Evolutionary conservation across 305 asterid species (phyloP).

Genomic region (Fraxinus sp.): DNA sequence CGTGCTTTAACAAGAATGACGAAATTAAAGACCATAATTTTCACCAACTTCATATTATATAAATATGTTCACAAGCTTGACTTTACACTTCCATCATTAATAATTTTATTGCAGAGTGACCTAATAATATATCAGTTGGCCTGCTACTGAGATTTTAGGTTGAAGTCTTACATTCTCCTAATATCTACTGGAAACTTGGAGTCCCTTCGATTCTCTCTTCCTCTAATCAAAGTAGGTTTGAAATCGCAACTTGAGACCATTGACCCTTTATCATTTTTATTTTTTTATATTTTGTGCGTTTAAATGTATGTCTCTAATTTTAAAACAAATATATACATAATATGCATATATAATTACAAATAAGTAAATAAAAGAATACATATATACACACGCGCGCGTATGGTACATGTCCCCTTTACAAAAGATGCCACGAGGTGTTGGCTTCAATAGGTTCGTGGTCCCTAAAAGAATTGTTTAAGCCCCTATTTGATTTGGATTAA

Average conservation of each 20-base stretch:
- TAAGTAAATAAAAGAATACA: background rate
- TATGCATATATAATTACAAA: background rate
- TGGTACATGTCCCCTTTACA: background rate
- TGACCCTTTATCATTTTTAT: background rate
- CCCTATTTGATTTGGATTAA: too few species aligned
- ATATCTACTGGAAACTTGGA: constrained; percentile 8
- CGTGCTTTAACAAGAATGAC: constrained; percentile 32
- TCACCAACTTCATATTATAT: constrained; percentile 35
- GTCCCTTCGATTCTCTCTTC: constrained; percentile 8
- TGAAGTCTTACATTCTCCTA: background rate
- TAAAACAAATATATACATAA: background rate
- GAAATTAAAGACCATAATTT: constrained; percentile 27
- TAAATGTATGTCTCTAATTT: background rate
- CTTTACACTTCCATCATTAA: constrained; percentile 12
- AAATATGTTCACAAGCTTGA: constrained; percentile 22
- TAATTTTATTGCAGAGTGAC: background rate
- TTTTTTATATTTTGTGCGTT: background rate
- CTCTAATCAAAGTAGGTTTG: constrained; percentile 22
- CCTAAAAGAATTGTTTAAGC: background rate
- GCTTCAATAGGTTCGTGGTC: background rate
- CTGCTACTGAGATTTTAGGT: background rate
- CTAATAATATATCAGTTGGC: constrained; percentile 3
- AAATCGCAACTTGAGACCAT: background rate
- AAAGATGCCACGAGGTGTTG: background rate
- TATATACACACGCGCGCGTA: background rate